These are phyloP conservation scores for Coniophora puteana DNA, from an alignment of 1,284 basidiomycete species.

Conservation along the genomic window DNA sequence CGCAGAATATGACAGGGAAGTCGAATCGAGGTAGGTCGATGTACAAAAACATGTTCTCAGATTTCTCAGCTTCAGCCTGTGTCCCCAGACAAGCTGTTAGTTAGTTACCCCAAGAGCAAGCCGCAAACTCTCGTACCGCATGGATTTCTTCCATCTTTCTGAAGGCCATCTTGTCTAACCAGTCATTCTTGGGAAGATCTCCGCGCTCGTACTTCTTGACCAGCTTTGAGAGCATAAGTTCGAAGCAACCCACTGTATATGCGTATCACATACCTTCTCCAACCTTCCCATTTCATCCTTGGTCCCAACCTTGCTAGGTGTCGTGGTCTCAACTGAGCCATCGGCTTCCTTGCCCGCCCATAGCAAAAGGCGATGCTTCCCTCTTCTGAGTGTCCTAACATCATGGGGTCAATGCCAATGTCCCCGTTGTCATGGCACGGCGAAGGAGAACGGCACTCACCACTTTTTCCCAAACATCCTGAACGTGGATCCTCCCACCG, in stretches of 20 bases:
- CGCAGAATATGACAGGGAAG: conserved; percentile 95
- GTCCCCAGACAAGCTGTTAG: conserved; percentile 2
- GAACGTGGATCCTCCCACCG: conserved; percentile 90
- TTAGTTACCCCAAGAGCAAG: not conserved
- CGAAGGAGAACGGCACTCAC: conserved; percentile 40
- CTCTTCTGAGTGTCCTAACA: conserved; percentile 81
- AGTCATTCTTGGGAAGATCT: conserved; percentile 91
- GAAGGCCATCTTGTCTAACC: conserved; percentile 93
- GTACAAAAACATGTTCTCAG: conserved; percentile 88
- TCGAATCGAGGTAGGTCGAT: conserved; percentile 97
- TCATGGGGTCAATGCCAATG: not conserved
- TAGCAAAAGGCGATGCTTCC: conserved; percentile 85
- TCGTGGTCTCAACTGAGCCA: conserved; percentile 75
- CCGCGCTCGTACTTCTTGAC: conserved; percentile 96
- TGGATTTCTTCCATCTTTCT: conserved; percentile 93
- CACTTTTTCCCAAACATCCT: conserved; percentile 89
- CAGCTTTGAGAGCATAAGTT: conserved; percentile 45
- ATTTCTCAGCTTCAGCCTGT: conserved; percentile 84
- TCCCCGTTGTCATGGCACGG: not conserved
- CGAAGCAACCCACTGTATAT: not conserved
- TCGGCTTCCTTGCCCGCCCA: conserved; percentile 87
- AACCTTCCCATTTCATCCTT: conserved; percentile 93
- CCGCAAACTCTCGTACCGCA: conserved; percentile 50
- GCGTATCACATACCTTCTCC: conserved; percentile 68
- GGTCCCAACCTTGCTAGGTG: conserved; percentile 79